Percentiles rank a stretch among this genome's conserved stretches.
phyloP scores from a whole-genome alignment of 2,329 filamentous ascomycete genomes.

The Rutstroemia sp. region DNA sequence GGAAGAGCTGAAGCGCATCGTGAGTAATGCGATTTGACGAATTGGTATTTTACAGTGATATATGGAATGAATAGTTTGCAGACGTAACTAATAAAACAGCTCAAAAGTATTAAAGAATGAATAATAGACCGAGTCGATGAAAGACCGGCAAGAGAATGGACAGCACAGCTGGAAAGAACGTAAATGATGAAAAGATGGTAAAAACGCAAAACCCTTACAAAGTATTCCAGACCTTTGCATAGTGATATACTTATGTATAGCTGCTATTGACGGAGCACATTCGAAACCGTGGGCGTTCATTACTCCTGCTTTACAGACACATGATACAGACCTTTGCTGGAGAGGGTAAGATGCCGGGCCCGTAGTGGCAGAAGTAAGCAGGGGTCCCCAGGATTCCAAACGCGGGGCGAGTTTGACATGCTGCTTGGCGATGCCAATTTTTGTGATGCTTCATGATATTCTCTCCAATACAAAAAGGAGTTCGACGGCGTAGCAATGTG shows the following conservation, averaged over 20 bases:
- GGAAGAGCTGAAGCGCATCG: neutral
- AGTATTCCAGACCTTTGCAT: neutral
- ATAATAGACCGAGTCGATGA: neutral
- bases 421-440: neutral
- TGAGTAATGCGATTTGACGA: neutral
- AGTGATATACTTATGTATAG: neutral
- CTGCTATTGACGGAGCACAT: neutral
- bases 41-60: neutral
- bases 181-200: neutral
- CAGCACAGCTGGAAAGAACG: neutral
- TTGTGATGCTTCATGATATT: too few species aligned
- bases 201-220: neutral
- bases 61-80: neutral
- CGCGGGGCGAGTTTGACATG: conserved; percentile 5
- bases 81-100: neutral
- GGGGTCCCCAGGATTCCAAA: neutral
- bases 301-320: neutral
- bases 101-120: neutral
- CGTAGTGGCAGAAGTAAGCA: neutral
- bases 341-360: neutral
- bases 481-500: neutral
- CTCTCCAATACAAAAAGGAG: neutral
- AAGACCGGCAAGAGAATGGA: neutral
- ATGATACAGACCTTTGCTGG: neutral
- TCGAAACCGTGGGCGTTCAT: neutral